Evolutionary conservation across 2,329 filamentous ascomycete genomes (phyloP).

Genomic region (Aspergillus neoniger): DNA sequence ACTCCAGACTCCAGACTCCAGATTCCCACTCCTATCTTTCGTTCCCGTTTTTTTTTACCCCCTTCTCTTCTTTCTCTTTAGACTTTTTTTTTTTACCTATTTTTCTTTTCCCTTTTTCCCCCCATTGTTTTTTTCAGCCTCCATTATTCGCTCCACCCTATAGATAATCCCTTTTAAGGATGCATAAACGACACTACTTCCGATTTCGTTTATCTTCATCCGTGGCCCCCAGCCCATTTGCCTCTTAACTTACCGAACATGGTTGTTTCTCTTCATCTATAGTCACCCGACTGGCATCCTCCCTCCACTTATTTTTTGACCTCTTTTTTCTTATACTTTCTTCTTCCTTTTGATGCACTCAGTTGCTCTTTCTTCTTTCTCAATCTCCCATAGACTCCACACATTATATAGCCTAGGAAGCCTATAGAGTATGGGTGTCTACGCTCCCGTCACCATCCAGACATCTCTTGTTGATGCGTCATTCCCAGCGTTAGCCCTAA

Average conservation of each 20-base stretch:
- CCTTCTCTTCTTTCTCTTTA: background rate
- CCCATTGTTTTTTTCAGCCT: constrained; percentile 11
- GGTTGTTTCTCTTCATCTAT: background rate
- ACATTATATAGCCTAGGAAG: background rate
- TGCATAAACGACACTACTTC: constrained; percentile 2
- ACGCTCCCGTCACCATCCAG: background rate
- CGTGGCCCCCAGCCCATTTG: background rate
- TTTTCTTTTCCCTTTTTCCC: constrained; percentile 13
- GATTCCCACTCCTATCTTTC: background rate
- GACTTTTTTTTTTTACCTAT: background rate
- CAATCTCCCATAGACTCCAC: too few species aligned
- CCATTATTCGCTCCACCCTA: background rate
- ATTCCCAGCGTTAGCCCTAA: background rate
- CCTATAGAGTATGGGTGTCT: background rate
- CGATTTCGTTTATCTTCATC: background rate
- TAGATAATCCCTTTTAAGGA: background rate
- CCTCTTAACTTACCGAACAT: background rate
- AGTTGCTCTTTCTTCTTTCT: too few species aligned
- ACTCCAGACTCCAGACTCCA: too few species aligned
- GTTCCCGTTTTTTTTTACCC: background rate
- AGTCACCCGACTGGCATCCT: background rate
- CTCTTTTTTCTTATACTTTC: background rate
- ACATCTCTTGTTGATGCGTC: background rate
- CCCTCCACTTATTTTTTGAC: background rate
- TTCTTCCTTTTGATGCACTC: background rate